Evolutionary conservation across 2,329 filamentous ascomycete genomes (phyloP).

Genomic region (Talaromyces atroroseus): DNA sequence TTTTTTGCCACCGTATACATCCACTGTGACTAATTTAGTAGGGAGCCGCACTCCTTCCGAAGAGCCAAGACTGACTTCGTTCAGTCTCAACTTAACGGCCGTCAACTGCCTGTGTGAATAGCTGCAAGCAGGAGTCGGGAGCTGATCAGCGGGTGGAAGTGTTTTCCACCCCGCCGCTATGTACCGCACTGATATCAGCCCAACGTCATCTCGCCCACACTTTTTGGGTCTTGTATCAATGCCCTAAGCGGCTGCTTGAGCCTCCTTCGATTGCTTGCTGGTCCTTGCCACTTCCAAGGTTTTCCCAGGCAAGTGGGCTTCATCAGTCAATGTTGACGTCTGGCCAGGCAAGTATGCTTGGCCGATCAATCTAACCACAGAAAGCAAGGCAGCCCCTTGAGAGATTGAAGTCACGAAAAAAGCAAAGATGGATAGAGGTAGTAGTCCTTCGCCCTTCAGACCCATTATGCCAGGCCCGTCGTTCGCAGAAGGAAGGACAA

Average conservation of each 20-base stretch:
- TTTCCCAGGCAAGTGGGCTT: not conserved
- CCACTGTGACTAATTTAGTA: no score
- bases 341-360: not conserved
- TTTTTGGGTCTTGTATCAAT: not conserved
- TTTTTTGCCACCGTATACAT: not conserved
- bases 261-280: not conserved
- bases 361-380: no score
- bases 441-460: conserved; percentile 16
- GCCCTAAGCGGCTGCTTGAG: not conserved
- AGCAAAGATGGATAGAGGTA: not conserved
- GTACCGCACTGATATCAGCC: not conserved
- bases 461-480: conserved; percentile 23
- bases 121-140: not conserved
- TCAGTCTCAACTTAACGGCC: not conserved
- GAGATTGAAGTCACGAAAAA: not conserved
- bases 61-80: not conserved
- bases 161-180: not conserved
- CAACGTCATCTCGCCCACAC: not conserved
- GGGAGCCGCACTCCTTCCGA: no score
- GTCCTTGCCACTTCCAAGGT: not conserved
- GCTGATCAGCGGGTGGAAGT: not conserved
- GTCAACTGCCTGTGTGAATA: not conserved
- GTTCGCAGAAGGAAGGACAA: conserved; percentile 7
- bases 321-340: not conserved
- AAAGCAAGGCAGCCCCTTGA: no score